These are phyloP conservation scores for Rosa lucieae DNA, from an alignment of 306 rosid genomes.

Conservation along the genomic window DNA sequence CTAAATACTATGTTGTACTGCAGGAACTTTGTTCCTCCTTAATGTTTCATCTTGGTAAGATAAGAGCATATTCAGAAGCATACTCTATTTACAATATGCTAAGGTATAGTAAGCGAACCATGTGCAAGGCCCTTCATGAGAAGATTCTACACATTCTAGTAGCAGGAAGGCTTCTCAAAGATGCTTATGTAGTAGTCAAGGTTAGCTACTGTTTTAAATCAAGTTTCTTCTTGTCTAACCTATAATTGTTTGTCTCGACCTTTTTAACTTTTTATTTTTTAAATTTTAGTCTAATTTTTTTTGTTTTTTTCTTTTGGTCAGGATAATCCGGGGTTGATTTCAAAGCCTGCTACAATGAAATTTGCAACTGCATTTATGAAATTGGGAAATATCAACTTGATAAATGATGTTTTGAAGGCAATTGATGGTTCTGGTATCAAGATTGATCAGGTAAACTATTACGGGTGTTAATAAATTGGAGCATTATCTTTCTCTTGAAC, in stretches of 20 bases:
- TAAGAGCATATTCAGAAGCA: constrained; percentile 73
- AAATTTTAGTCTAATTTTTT: background rate
- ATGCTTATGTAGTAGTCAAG: constrained; percentile 93
- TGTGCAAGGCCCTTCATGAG: constrained; percentile 86
- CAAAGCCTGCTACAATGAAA: constrained; percentile 52
- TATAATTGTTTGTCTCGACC: constrained; percentile 18
- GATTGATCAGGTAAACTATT: constrained; percentile 59
- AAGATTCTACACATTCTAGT: constrained; percentile 79
- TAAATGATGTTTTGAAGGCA: constrained; percentile 75
- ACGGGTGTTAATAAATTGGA: background rate
- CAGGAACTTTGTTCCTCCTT: constrained; percentile 80
- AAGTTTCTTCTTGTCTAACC: constrained; percentile 16
- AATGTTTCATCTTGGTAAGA: constrained; percentile 66
- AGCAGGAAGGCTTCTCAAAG: constrained; percentile 79
- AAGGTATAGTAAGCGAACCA: constrained; percentile 69
- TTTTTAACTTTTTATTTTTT: background rate
- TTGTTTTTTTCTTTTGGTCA: constrained; percentile 48
- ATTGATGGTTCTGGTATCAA: constrained; percentile 62
- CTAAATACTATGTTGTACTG: constrained; percentile 10
- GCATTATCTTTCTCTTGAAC: background rate
- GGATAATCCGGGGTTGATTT: constrained; percentile 36
- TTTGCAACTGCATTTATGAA: constrained; percentile 58
- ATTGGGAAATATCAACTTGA: constrained; percentile 67
- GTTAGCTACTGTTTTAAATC: constrained; percentile 39
- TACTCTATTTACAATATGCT: constrained; percentile 76